A percentile compares a stretch with the other conserved stretches of the same genome.
Conservation (phyloP, 331 rosid species). For the Arachis monticola region DNA sequence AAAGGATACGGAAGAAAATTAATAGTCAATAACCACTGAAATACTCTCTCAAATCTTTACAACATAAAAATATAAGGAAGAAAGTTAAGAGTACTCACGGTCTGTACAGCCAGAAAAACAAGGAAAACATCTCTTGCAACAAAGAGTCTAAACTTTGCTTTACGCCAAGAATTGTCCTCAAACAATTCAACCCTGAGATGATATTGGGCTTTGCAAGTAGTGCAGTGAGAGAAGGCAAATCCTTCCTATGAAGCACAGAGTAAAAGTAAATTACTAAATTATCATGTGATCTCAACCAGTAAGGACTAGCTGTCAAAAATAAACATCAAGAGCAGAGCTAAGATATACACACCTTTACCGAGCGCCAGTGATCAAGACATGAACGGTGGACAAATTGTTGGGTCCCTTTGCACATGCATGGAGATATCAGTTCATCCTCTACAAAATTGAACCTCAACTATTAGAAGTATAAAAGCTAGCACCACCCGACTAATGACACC, state of each 20-base stretch:
- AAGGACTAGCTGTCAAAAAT: conserved; percentile 33
- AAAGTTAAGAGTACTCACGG: conserved; percentile 62
- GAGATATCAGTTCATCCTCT: conserved; percentile 95
- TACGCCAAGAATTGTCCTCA: conserved; percentile 94
- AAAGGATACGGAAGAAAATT: background rate
- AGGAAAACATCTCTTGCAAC: conserved; percentile 99
- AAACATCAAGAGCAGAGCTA: conserved; percentile 27
- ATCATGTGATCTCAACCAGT: conserved; percentile 31
- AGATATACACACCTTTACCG: conserved; percentile 69
- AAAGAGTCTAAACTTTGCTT: conserved; percentile 81
- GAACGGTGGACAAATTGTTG: conserved; percentile 99
- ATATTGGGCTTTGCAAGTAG: conserved; percentile 98
- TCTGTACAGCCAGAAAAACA: conserved; percentile 91
- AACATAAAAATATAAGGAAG: conserved; percentile 15
- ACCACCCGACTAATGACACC: conserved; percentile 9
- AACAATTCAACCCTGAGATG: conserved; percentile 76
- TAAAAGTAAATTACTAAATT: conserved; percentile 22
- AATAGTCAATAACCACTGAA: background rate
- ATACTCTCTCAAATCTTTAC: background rate
- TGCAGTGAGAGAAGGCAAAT: conserved; percentile 97
- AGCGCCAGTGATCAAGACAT: conserved; percentile 99
- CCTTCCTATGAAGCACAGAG: conserved; percentile 70
- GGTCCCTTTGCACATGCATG: conserved; percentile 99
- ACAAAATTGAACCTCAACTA: conserved; percentile 39
- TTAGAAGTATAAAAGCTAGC: conserved; percentile 26